Percentiles rank a stretch among this genome's conserved stretches.
Evolutionary conservation across 2,329 filamentous ascomycete species (phyloP).

Genomic region (Gnomoniopsis sp.): DNA sequence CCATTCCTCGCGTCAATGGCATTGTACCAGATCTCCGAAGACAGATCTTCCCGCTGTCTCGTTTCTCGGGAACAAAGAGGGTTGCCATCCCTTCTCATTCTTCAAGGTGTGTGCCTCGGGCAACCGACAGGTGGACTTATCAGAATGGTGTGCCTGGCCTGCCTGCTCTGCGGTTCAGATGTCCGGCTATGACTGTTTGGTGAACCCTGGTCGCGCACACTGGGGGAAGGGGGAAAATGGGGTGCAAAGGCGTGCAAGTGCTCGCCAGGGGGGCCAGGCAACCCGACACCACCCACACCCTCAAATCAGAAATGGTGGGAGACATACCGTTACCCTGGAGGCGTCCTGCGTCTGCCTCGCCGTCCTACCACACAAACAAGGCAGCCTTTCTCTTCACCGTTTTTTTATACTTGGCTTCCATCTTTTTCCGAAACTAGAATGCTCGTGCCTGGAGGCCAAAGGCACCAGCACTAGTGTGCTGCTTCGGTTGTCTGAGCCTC

Average conservation of each 20-base stretch:
- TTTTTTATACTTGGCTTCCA: conserved; percentile 4
- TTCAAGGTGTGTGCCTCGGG: not conserved
- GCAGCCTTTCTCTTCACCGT: conserved; percentile 8
- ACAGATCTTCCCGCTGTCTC: too few species aligned
- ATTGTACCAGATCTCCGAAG: too few species aligned
- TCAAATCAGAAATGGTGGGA: not conserved
- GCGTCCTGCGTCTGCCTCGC: conserved; percentile 8
- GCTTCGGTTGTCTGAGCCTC: not conserved
- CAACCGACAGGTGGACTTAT: not conserved
- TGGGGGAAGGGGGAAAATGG: conserved; percentile 3
- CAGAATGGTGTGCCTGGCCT: not conserved
- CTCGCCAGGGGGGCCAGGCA: too few species aligned
- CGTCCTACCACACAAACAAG: conserved; percentile 8
- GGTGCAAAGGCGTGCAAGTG: not conserved
- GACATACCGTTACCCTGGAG: conserved; percentile 3
- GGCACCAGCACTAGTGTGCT: conserved; percentile 15
- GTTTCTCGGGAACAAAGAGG: too few species aligned
- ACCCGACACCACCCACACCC: not conserved
- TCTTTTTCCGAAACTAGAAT: conserved; percentile 1
- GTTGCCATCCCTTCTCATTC: too few species aligned
- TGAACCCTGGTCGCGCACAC: not conserved
- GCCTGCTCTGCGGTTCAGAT: not conserved
- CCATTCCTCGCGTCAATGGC: too few species aligned
- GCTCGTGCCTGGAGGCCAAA: conserved; percentile 5
- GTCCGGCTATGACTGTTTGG: conserved; percentile 5